These are phyloP conservation scores for Saturnispora ahearnii DNA, from an alignment of 805 yeast species.

Conservation along the genomic window DNA sequence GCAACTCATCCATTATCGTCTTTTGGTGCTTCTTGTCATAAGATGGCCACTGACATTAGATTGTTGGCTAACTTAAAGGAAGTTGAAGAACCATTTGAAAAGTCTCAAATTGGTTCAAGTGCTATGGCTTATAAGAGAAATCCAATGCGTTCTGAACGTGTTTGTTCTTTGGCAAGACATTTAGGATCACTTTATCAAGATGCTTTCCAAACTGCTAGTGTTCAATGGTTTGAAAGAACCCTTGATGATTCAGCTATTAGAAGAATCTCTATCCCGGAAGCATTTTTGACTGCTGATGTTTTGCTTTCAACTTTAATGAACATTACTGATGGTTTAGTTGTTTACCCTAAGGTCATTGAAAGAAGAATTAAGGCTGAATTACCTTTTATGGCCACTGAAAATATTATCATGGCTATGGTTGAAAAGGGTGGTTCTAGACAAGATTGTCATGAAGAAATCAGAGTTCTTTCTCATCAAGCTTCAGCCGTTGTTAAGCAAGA, in stretches of 20 bases:
- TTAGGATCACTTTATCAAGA: conserved; percentile 85
- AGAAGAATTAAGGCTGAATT: conserved; percentile 90
- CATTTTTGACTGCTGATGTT: conserved; percentile 93
- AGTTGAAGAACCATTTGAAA: conserved; percentile 96
- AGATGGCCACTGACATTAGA: conserved; percentile 95
- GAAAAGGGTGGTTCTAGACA: conserved; percentile 97
- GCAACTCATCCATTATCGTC: conserved; percentile 87
- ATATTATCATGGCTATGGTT: conserved; percentile 99
- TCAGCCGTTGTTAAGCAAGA: conserved; percentile 94
- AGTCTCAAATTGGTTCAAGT: conserved; percentile 94
- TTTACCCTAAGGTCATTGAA: conserved; percentile 97
- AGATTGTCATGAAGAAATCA: conserved; percentile 95
- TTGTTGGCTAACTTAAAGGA: conserved; percentile 94
- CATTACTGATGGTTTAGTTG: conserved; percentile 92
- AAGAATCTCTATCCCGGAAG: conserved; percentile 93
- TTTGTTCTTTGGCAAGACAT: conserved; percentile 96
- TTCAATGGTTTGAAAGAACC: conserved; percentile 99
- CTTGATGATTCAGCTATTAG: conserved; percentile 97
- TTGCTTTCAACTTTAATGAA: conserved; percentile 80
- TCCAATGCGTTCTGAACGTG: conserved; percentile 99
- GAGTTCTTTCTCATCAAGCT: conserved; percentile 95
- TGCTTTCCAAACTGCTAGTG: conserved; percentile 93
- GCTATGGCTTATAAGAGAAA: conserved; percentile 99
- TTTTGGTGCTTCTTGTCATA: conserved; percentile 93
- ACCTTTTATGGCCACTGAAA: conserved; percentile 99